Evolutionary conservation across 2,329 filamentous ascomycete species (phyloP), one percentile per base, ranked within the genome.

Genomic region (Epichloe amarillans): DNA sequence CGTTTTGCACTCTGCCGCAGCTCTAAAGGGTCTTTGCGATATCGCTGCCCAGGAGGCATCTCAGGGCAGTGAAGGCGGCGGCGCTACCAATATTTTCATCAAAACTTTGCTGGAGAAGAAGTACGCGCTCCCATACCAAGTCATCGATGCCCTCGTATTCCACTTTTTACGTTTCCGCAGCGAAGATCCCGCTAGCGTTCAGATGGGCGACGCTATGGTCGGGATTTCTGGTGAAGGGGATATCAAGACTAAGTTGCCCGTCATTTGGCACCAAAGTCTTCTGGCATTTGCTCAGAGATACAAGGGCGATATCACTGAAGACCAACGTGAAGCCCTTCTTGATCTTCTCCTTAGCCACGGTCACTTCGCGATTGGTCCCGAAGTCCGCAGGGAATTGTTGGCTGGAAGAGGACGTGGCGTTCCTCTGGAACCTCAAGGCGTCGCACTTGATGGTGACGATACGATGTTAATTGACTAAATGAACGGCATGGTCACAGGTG

Each of bases 181-280:
- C 49, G 76, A 80, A 26, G 82, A 86, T 54, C 77, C 81, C 3
- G 72, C 75, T 3, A 72, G 72, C 11, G 73, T 76, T 17, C 72
- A 77, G 35, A 59, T 58, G 3, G 66, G 63, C 2, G 82, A 84
- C 50, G 71, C 69, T 30, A 81, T 82, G 72, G 67, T 73, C 10
- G 69, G 65, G 53, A 56, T 67, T 15, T 62, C 66, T 35, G 67
- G 61, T 52, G 69, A 67, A 17, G 72, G 72, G n/a, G 76, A 79
- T 46, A 72, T 67, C 54, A 75, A 65, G 66, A 74, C 58, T 62
- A 88, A 86, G 63, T 66, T 97, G 56, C 93, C 94, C 0, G 89
- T 98, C 7, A 82, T 98, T 51, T 98, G 91, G 89, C 93, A 98
- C 67, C 91, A 97, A 70, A 89, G 86, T 59, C 73, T 98, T 33